Evolutionary conservation across 2,329 filamentous ascomycete species (phyloP).

Genomic region (Lachnellula cervina): DNA sequence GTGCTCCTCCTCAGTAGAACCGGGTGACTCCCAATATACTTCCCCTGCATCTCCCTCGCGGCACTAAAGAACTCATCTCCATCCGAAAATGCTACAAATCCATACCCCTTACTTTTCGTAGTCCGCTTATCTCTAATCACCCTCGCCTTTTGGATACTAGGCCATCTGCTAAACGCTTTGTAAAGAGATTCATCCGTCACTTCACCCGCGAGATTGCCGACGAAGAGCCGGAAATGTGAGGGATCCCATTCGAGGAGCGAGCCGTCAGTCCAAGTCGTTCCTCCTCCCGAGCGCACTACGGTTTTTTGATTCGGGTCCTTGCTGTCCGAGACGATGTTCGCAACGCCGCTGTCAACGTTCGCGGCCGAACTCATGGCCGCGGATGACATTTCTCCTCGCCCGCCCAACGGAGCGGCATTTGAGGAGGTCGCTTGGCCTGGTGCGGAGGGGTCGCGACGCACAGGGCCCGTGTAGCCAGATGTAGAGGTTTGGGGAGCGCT

Average conservation of each 20-base stretch:
- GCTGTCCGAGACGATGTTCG: slow-evolving; percentile 36
- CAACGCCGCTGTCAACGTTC: slow-evolving; percentile 42
- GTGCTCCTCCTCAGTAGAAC: slow-evolving; percentile 82
- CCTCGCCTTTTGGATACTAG: slow-evolving; percentile 83
- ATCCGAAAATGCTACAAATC: slow-evolving; percentile 93
- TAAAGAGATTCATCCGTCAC: slow-evolving; percentile 93
- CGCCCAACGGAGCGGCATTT: slow-evolving; percentile 40
- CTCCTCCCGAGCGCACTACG: slow-evolving; percentile 81
- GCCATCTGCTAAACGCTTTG: slow-evolving; percentile 88
- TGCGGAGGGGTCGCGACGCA: slow-evolving; percentile 31
- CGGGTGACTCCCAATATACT: slow-evolving; percentile 97
- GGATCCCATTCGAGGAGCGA: slow-evolving; percentile 94
- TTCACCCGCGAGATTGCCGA: slow-evolving; percentile 94
- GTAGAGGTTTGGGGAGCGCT: slow-evolving; percentile 33
- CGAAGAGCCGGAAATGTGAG: slow-evolving; percentile 87
- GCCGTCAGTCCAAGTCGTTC: slow-evolving; percentile 87
- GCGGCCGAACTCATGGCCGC: slow-evolving; percentile 46
- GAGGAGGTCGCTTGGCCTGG: slow-evolving; percentile 41
- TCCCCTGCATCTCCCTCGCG: slow-evolving; percentile 96
- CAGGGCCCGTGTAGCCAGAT: slow-evolving; percentile 27
- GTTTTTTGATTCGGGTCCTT: slow-evolving; percentile 69
- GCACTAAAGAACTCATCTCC: slow-evolving; percentile 96
- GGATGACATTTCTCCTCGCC: slow-evolving; percentile 58
- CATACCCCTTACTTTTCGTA: slow-evolving; percentile 92
- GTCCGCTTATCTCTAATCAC: slow-evolving; percentile 95